Evolutionary conservation across 2,329 filamentous ascomycete genomes (phyloP).

Genomic region (Pleurostoma richardsiae): DNA sequence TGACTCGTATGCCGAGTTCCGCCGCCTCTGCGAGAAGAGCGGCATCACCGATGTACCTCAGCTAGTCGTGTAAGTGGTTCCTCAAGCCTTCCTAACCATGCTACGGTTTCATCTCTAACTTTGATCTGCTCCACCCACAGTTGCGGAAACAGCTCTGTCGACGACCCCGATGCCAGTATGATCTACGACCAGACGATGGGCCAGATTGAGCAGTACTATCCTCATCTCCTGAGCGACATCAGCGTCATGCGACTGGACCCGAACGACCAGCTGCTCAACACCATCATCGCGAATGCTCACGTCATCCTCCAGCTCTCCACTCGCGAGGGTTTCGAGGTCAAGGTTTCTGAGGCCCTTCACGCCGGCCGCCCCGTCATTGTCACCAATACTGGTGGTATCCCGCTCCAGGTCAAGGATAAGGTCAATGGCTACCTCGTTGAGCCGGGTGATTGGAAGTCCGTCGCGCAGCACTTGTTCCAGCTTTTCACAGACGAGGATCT

Average conservation of each 20-base stretch:
- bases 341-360: constrained; percentile 78
- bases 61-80: constrained; percentile 54
- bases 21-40: constrained; percentile 51
- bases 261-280: constrained; percentile 76
- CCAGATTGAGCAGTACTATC: constrained; percentile 59
- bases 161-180: constrained; percentile 70
- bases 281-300: constrained; percentile 65
- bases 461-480: constrained; percentile 61
- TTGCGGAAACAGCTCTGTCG: constrained; percentile 73
- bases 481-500: constrained; percentile 62
- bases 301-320: constrained; percentile 76
- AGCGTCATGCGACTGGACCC: constrained; percentile 73
- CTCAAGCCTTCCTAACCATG: background rate
- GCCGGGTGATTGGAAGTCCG: constrained; percentile 62
- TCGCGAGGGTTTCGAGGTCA: constrained; percentile 80
- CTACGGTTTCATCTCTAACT: background rate
- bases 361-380: constrained; percentile 76
- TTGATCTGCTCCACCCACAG: background rate
- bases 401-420: constrained; percentile 67
- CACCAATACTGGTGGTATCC: constrained; percentile 72
- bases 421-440: constrained; percentile 72
- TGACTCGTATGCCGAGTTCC: constrained; percentile 69
- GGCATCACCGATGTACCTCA: constrained; percentile 55
- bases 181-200: constrained; percentile 69
- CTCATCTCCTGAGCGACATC: constrained; percentile 58